Percentiles rank a stretch among this genome's conserved stretches.
phyloP scores from a whole-genome alignment of 192 early-diverging fungal species.

The Umbelopsis vinacea region DNA sequence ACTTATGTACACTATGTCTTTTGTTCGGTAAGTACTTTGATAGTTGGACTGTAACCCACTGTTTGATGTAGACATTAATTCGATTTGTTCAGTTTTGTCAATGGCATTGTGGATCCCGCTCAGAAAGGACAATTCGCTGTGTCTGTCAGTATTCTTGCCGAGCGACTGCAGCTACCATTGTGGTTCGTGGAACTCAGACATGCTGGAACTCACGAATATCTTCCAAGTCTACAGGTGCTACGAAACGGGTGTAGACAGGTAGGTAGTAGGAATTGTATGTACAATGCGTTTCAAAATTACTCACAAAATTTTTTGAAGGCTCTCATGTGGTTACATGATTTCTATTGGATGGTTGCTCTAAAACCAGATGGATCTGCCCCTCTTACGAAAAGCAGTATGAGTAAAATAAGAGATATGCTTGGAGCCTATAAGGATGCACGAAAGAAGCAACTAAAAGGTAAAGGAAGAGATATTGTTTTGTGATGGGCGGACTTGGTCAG shows the following conservation, averaged over 20 bases:
- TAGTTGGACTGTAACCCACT: background rate
- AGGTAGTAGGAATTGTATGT: background rate
- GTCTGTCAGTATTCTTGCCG: slow-evolving; percentile 56
- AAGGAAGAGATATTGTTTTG: background rate
- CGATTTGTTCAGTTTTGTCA: slow-evolving; percentile 53
- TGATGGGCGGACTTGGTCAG: too few relatives aligned
- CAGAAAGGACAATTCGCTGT: slow-evolving; percentile 58
- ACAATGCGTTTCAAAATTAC: background rate
- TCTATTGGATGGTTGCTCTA: slow-evolving; percentile 53
- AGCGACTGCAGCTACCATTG: slow-evolving; percentile 57
- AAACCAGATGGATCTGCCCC: slow-evolving; percentile 32
- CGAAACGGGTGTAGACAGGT: slow-evolving; percentile 50
- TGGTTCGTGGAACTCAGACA: slow-evolving; percentile 76
- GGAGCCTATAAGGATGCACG: slow-evolving; percentile 33
- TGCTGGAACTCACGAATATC: slow-evolving; percentile 64
- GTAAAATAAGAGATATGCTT: slow-evolving; percentile 32
- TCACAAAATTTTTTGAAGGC: slow-evolving; percentile 37
- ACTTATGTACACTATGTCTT: slow-evolving; percentile 48
- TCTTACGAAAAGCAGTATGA: slow-evolving; percentile 36
- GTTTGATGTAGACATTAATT: background rate
- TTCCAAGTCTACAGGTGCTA: slow-evolving; percentile 61
- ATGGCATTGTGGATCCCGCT: slow-evolving; percentile 62
- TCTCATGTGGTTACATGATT: slow-evolving; percentile 56
- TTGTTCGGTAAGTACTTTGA: slow-evolving; percentile 34
- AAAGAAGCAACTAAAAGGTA: slow-evolving; percentile 35